phyloP scores from a whole-genome alignment of 768 basidiomycete species.

The Filobasidium wieringae region DNA sequence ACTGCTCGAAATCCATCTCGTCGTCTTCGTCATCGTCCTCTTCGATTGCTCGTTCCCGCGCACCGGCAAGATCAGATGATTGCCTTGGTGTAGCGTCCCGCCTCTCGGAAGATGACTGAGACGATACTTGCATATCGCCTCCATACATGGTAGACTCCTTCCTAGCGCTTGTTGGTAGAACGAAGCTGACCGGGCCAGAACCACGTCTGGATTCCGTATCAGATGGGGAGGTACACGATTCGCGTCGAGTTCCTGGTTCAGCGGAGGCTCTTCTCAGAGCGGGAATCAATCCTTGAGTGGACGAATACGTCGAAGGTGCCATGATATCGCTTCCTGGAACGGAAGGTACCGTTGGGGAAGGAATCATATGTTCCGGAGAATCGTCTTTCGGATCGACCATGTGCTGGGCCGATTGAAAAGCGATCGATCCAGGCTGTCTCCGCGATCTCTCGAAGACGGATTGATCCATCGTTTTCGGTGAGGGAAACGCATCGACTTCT shows the following conservation, averaged over 20 bases:
- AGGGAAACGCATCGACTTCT: neutral
- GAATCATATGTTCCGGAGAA: neutral
- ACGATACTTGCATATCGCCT: neutral
- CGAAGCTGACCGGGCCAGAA: constrained; percentile 11
- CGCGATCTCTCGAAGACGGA: neutral
- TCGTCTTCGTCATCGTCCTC: constrained; percentile 19
- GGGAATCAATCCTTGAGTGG: neutral
- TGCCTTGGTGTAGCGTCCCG: neutral
- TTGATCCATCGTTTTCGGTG: neutral
- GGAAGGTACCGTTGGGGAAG: neutral
- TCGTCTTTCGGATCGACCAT: neutral
- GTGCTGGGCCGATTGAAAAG: neutral
- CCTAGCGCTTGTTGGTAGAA: constrained; percentile 4
- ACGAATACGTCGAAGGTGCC: constrained; percentile 13
- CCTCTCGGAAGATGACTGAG: neutral
- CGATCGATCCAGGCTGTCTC: neutral
- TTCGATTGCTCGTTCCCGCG: constrained; percentile 7
- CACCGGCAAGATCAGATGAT: neutral
- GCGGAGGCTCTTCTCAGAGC: neutral
- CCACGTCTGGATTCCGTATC: constrained; percentile 6
- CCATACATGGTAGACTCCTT: neutral
- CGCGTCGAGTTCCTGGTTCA: constrained; percentile 2
- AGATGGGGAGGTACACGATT: neutral
- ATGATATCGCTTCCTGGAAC: neutral
- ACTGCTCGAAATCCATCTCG: constrained; percentile 22